Conservation (phyloP, 169 alveolate genomes). For the Amoebophrya sp. region DNA sequence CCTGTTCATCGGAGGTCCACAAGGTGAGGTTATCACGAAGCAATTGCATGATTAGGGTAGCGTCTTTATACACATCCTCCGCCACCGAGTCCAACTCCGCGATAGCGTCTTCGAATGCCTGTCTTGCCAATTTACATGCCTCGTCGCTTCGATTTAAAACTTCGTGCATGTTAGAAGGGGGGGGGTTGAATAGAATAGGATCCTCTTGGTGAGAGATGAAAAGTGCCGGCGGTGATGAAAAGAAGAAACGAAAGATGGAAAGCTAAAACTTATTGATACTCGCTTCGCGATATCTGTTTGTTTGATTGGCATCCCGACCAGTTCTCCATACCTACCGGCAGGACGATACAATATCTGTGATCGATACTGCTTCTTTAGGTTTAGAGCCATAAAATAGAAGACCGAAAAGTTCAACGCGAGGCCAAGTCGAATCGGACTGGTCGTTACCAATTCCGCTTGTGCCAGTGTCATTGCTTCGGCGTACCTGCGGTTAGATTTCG, state of each 20-base stretch:
- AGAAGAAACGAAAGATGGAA: no score
- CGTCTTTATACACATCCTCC: conserved; percentile 87
- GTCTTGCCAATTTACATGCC: conserved; percentile 95
- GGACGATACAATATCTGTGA: no score
- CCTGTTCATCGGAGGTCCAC: conserved; percentile 85
- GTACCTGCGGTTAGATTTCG: background rate
- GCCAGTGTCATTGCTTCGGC: conserved; percentile 80
- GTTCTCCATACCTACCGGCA: no score
- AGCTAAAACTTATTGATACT: no score
- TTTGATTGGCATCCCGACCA: no score
- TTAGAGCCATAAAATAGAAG: conserved; percentile 90
- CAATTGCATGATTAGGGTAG: conserved; percentile 55
- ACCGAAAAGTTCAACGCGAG: conserved; percentile 88
- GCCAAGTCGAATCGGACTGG: conserved; percentile 89
- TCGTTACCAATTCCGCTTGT: conserved; percentile 74
- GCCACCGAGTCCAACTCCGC: conserved; percentile 75
- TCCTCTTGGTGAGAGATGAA: no score
- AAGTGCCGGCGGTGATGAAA: no score
- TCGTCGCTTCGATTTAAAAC: conserved; percentile 89
- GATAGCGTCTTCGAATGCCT: conserved; percentile 89
- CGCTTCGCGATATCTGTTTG: no score
- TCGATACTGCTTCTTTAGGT: no score
- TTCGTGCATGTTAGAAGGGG: no score
- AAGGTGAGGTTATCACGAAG: conserved; percentile 70
- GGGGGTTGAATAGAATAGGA: no score